Base-by-base conservation (phyloP, 257 asterid species). In the Capsicum baccatum region DNA sequence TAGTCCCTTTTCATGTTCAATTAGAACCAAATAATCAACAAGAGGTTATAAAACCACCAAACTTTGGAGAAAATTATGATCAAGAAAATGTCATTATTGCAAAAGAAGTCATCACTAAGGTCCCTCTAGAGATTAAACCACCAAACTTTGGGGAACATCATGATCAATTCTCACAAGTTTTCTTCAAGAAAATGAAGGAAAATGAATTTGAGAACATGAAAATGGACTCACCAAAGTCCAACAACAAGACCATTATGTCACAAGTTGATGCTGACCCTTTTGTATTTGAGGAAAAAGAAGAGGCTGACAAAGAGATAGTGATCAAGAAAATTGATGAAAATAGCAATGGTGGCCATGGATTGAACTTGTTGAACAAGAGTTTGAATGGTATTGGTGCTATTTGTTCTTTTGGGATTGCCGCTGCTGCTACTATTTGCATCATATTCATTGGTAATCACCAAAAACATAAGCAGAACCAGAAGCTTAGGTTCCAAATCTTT, bases 171-270 rank as follows among this genome's bases (percentile, higher is more conserved):
- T 89, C 94, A 9, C 97, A 93, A 63, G 98, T 93, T 84, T 92
- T 90, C 92, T 92, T 93, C 94, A 94, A 91, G 93, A 95, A 92
- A 74, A 85, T 80, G 92, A 90, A 85, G 90, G 96, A 93, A 52
- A 63, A 88, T 33, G 93, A 94, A 88, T 92, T 92, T 56, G 97
- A 83, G 89, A 97, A 94, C 92, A 92, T 93, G 90, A 94, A 91
- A 86, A 63, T 91, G 74, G 97, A 94, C 11, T 94, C 98, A 3
- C 97, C 97, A 33, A 89, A 57, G 88, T 86, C 92, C 73, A 71
- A 71, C 84, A 70, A 67, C 83, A 56, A 52, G 26, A 60, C 47
- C 8, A 15, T 66, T 67, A 48, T 89, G 87, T 86, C 92, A 6
- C 94, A 82, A 79, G 19, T 48, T 48, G 93, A 87, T 79, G 79